Evolutionary conservation across 192 early-diverging fungal genomes (phyloP).

Genomic region (Ramicandelaber brevisporus): DNA sequence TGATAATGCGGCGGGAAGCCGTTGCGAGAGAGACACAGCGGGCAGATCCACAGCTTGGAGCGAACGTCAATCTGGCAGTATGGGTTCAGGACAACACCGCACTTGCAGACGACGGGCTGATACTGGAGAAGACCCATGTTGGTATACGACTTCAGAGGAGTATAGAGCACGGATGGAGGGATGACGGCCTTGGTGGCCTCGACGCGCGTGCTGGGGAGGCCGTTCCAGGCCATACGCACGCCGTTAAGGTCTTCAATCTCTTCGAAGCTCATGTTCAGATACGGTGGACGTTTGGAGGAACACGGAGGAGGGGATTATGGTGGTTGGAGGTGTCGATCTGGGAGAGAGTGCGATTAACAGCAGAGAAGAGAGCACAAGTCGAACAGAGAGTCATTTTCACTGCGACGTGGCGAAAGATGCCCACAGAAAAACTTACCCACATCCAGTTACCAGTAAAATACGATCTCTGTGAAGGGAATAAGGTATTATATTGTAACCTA

Average conservation of each 20-base stretch:
- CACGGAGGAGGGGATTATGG: no score
- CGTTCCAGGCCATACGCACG: constrained; percentile 93
- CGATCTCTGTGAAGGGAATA: no score
- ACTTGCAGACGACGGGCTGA: constrained; percentile 97
- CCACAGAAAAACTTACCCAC: no score
- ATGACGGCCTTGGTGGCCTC: constrained; percentile 91
- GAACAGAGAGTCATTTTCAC: no score
- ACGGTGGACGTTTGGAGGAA: not conserved
- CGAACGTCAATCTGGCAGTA: constrained; percentile 96
- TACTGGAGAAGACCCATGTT: constrained; percentile 69
- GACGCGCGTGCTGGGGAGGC: constrained; percentile 72
- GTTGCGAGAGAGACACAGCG: constrained; percentile 94
- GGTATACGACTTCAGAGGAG: constrained; percentile 76
- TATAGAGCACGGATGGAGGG: constrained; percentile 80
- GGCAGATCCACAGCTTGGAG: constrained; percentile 91
- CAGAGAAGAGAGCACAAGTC: no score
- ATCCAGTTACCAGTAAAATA: no score
- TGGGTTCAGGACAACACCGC: constrained; percentile 87
- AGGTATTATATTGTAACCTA: no score
- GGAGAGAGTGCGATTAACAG: no score
- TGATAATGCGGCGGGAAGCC: constrained; percentile 93
- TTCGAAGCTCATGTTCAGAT: constrained; percentile 51
- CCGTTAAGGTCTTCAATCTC: constrained; percentile 86
- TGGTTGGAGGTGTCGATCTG: no score
- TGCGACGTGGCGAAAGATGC: no score